A percentile compares a stretch with the other conserved stretches of the same genome.
Evolutionary conservation across 805 yeast genomes (phyloP).

Genomic region (Metschnikowia colocasiae): DNA sequence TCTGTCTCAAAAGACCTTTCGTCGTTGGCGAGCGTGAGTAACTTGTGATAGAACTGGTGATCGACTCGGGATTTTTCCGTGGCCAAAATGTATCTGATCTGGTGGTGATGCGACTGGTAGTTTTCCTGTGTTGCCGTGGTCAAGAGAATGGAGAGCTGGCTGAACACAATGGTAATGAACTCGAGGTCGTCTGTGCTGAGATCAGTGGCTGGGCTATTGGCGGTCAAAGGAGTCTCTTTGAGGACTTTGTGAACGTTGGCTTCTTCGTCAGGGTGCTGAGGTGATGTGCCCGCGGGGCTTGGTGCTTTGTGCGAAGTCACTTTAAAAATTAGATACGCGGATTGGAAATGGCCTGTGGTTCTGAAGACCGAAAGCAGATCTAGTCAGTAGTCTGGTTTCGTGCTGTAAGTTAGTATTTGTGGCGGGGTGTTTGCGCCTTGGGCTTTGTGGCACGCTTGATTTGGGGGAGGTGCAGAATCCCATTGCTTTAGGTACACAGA

Average conservation of each 20-base stretch:
- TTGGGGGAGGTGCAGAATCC: not conserved
- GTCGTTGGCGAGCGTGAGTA: conserved; percentile 10
- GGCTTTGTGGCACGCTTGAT: not conserved
- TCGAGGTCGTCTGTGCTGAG: conserved; percentile 4
- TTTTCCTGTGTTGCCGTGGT: conserved; percentile 41
- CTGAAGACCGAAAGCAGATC: conserved; percentile 25
- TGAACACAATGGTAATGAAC: conserved; percentile 38
- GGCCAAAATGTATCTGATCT: conserved; percentile 45
- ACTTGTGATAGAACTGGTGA: conserved; percentile 12
- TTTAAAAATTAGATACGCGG: conserved; percentile 13
- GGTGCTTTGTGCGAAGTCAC: conserved; percentile 32
- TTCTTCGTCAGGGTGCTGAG: conserved; percentile 10
- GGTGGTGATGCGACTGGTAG: conserved; percentile 36
- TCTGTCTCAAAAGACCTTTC: conserved; percentile 1
- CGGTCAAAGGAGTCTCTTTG: conserved; percentile 11
- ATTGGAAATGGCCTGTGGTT: conserved; percentile 3
- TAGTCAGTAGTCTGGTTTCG: conserved; percentile 38
- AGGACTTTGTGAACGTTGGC: conserved; percentile 7
- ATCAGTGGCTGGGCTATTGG: not conserved
- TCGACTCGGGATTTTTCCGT: conserved; percentile 13
- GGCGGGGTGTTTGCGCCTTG: not conserved
- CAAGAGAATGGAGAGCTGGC: conserved; percentile 53
- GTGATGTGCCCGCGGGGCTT: conserved; percentile 41
- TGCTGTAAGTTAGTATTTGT: conserved; percentile 3
- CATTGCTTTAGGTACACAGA: not conserved